phyloP scores from a whole-genome alignment of 805 yeast species.

The Candida stauntonica region DNA sequence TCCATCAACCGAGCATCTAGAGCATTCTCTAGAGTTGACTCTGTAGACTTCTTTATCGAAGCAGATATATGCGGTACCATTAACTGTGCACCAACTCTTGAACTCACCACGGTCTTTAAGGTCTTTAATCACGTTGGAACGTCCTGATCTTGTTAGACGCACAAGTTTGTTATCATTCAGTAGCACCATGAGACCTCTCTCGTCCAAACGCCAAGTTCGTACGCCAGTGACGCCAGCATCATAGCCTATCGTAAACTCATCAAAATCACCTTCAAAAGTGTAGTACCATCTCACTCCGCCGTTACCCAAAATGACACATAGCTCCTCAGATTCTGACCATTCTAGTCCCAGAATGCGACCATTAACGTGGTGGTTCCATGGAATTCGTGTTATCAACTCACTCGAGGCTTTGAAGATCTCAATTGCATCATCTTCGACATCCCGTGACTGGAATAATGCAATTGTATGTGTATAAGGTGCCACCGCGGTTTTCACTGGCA shows the following conservation, averaged over 20 bases:
- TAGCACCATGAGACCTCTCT: constrained; percentile 5
- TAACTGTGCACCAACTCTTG: constrained; percentile 11
- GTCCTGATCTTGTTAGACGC: constrained; percentile 7
- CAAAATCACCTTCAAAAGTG: constrained; percentile 15
- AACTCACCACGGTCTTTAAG: constrained; percentile 4
- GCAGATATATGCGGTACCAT: constrained; percentile 4
- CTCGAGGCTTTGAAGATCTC: constrained; percentile 12
- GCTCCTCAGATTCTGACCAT: constrained; percentile 12
- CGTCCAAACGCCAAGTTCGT: constrained; percentile 1
- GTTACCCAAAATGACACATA: constrained; percentile 11
- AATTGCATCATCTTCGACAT: constrained; percentile 6
- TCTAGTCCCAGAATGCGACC: constrained; percentile 8
- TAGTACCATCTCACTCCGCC: constrained; percentile 16
- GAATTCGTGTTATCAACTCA: constrained; percentile 8
- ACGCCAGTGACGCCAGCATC: constrained; percentile 9
- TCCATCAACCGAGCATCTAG: constrained; percentile 11
- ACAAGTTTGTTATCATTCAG: constrained; percentile 7
- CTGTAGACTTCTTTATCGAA: constrained; percentile 8
- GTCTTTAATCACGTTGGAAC: constrained; percentile 1
- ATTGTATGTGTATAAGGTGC: constrained; percentile 14
- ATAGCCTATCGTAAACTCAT: constrained; percentile 10
- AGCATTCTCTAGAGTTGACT: constrained; percentile 1
- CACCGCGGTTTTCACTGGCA: constrained; percentile 8
- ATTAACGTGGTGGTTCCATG: constrained; percentile 14
- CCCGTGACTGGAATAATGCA: constrained; percentile 4